Conservation (phyloP, 2,329 filamentous ascomycete genomes). For the Ascochyta pisi region DNA sequence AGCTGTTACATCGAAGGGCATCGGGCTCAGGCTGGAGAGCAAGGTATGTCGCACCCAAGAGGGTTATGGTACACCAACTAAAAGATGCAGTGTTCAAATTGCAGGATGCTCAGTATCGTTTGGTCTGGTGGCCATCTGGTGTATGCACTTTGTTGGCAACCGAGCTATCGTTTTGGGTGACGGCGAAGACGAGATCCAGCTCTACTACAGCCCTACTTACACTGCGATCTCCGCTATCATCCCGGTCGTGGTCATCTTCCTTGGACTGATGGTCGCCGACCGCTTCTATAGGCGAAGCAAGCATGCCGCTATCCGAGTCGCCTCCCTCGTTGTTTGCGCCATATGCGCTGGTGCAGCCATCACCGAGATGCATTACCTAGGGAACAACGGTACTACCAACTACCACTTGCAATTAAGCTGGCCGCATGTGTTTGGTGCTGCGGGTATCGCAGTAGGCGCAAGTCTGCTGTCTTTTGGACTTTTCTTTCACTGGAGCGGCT, state of each 20-base stretch:
- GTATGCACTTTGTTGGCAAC: conserved; percentile 83
- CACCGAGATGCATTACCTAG: conserved; percentile 86
- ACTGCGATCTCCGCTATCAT: conserved; percentile 82
- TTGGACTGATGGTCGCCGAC: conserved; percentile 74
- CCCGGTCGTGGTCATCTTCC: conserved; percentile 75
- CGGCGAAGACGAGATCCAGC: conserved; percentile 67
- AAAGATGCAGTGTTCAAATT: conserved; percentile 50
- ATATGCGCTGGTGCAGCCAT: conserved; percentile 75
- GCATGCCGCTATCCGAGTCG: conserved; percentile 34
- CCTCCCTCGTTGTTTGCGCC: conserved; percentile 63
- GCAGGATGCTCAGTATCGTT: conserved; percentile 52
- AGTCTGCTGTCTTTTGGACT: conserved; percentile 73
- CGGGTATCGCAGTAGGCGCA: conserved; percentile 74
- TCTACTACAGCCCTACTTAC: conserved; percentile 74
- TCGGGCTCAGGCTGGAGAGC: conserved; percentile 56
- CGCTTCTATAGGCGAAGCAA: conserved; percentile 40
- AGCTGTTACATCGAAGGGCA: conserved; percentile 79
- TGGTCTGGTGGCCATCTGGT: conserved; percentile 59
- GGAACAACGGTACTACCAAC: conserved; percentile 82
- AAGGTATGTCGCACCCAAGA: conserved; percentile 38
- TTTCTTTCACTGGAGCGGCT: conserved; percentile 78
- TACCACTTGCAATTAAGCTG: conserved; percentile 70
- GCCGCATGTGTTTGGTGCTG: conserved; percentile 70
- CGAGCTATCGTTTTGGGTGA: conserved; percentile 74
- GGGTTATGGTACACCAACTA: conserved; percentile 21